phyloP scores from a whole-genome alignment of 108 stramenopile species.

The Pseudonitzschia pungens region DNA sequence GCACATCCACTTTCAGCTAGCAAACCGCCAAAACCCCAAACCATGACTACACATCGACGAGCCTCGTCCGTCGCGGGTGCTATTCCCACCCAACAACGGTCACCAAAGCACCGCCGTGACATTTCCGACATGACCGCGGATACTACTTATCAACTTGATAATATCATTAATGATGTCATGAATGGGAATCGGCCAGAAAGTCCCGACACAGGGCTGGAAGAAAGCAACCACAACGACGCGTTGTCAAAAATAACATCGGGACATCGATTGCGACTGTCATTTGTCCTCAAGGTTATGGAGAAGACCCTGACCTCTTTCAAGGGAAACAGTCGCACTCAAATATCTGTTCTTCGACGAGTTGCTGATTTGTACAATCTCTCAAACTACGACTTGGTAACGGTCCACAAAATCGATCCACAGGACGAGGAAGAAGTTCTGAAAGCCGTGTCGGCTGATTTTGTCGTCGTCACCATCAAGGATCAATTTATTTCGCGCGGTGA shows the following conservation, averaged over 20 bases:
- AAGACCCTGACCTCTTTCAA: conserved; percentile 73
- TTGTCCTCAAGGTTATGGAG: conserved; percentile 76
- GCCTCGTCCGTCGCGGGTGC: conserved; percentile 14
- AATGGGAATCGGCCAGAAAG: conserved; percentile 13
- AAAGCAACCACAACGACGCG: conserved; percentile 16
- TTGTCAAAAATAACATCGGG: conserved; percentile 51
- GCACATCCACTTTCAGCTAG: background rate
- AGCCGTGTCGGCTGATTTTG: conserved; percentile 81
- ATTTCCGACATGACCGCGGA: conserved; percentile 60
- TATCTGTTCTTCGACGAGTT: conserved; percentile 74
- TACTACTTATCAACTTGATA: conserved; percentile 24
- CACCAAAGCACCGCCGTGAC: conserved; percentile 37
- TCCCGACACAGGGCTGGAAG: conserved; percentile 17
- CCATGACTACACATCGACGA: conserved; percentile 17
- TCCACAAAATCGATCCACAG: conserved; percentile 61
- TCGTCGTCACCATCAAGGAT: conserved; percentile 86
- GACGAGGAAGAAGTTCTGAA: conserved; percentile 54
- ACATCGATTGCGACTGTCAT: conserved; percentile 65
- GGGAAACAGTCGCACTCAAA: conserved; percentile 71
- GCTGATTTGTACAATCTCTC: conserved; percentile 84
- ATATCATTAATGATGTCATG: conserved; percentile 15
- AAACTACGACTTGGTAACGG: conserved; percentile 77
- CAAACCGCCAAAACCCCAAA: conserved; percentile 21
- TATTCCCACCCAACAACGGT: conserved; percentile 4
- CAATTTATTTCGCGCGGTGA: conserved; percentile 87